Evolutionary conservation across 805 yeast genomes (phyloP), one percentile per base, ranked within the genome.

Genomic region (Lipomyces sp.): DNA sequence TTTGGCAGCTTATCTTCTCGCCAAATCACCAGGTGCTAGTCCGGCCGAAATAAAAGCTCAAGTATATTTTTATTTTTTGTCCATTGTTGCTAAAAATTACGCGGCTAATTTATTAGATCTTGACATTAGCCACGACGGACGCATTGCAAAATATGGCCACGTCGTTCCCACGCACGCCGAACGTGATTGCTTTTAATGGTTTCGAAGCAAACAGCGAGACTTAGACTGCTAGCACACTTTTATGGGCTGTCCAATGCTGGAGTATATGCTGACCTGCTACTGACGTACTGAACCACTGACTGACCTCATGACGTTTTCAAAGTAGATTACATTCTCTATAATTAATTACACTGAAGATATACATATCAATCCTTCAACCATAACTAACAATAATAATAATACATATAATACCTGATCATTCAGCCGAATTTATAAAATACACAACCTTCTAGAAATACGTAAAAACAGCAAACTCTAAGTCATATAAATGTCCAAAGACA

Each of bases 1-100:
- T 73, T 83, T 94, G 78, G 85, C 92, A 75, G 85, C 97, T 7
- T 94, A 94, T 83, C 42, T 68, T 10, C 57, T 34, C 1, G 60
- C 61, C 6, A 42, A 59, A 37, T 6, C 58, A n/a, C 65, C 69
- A 11, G 34, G 15, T 18, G 51, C 78, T 53, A 30, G 63, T 4
- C 64, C 61, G n/a, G 54, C 63, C 2, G 65, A 63, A 7, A 74
- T 81, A 15, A 78, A 67, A 35, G 29, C 60, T 6, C 60, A 58
- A 53, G 32, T 53, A 11, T 4, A 6, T 33, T 15, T 3, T 13
- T 30, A 24, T 32, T 42, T 24, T 8, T 37, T 3, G 8, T 13
- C 11, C 53, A n/a, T 39, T 53, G 6, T 24, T 29, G 55, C 60
- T 62, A 34, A 57, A 18, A 13, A 2, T 37, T 24, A 24, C 39